Conservation (phyloP, 208 protist genomes). For the Leishmania lainsoni region DNA sequence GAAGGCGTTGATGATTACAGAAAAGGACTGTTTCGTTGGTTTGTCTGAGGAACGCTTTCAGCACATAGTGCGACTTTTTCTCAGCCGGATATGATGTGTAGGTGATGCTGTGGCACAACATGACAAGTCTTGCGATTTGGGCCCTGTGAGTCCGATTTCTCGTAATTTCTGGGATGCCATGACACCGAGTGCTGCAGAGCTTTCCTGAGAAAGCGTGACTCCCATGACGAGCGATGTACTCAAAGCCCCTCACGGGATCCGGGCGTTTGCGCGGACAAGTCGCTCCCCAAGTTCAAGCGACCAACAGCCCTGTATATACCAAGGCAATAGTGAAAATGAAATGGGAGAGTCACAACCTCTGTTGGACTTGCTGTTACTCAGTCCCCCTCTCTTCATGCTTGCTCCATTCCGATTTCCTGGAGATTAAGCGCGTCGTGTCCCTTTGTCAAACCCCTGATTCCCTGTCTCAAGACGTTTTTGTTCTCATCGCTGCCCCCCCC, state of each 20-base stretch:
- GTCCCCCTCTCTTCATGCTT: neutral
- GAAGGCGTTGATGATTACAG: neutral
- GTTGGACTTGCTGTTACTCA: neutral
- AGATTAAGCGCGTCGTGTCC: neutral
- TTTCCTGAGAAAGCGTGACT: neutral
- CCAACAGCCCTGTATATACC: too few relatives aligned
- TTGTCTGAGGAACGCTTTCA: neutral
- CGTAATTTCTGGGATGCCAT: neutral
- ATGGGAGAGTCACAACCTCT: neutral
- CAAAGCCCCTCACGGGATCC: neutral
- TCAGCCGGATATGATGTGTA: too few relatives aligned
- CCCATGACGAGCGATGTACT: too few relatives aligned
- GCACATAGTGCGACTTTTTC: neutral
- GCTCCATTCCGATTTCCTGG: neutral
- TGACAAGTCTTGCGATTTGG: neutral
- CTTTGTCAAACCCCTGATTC: neutral
- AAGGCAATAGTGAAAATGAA: neutral
- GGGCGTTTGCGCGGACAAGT: neutral
- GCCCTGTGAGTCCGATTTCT: too few relatives aligned
- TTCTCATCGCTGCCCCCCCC: neutral
- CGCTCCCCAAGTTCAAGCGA: neutral
- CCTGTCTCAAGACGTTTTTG: too few relatives aligned
- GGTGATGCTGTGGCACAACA: neutral
- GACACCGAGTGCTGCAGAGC: neutral
- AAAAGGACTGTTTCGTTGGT: neutral